phyloP scores from a whole-genome alignment of 2,329 filamentous ascomycete species.

The Cordyceps pruinosa region DNA sequence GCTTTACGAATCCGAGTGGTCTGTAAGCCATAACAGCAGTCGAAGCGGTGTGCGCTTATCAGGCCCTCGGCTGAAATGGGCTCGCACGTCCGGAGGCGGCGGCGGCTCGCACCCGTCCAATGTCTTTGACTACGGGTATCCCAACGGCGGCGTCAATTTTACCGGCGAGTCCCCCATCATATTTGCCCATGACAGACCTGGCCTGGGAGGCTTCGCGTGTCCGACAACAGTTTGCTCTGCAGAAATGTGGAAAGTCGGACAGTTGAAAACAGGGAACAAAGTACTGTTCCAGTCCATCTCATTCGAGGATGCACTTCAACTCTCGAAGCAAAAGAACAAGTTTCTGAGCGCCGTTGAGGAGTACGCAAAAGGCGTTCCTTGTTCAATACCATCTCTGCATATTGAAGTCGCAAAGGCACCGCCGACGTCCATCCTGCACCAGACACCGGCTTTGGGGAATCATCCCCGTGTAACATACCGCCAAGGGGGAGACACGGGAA shows the following conservation, averaged over 20 bases:
- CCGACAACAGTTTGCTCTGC: slow-evolving; percentile 48
- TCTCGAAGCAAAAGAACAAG: neutral
- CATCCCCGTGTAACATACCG: neutral
- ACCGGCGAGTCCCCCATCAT: slow-evolving; percentile 54
- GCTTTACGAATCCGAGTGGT: slow-evolving; percentile 51
- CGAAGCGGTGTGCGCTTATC: slow-evolving; percentile 53
- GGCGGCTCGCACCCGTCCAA: slow-evolving; percentile 57
- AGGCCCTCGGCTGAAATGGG: slow-evolving; percentile 52
- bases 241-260: slow-evolving; percentile 56
- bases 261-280: slow-evolving; percentile 51
- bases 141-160: slow-evolving; percentile 51
- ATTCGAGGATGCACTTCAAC: neutral
- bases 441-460: neutral
- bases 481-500: neutral
- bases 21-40: slow-evolving; percentile 54
- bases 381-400: neutral
- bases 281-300: neutral
- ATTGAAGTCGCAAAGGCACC: neutral
- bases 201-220: slow-evolving; percentile 54
- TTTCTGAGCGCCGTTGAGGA: neutral
- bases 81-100: slow-evolving; percentile 53
- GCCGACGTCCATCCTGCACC: neutral
- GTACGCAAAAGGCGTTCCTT: neutral
- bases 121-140: slow-evolving; percentile 53
- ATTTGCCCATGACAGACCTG: slow-evolving; percentile 51